Evolutionary conservation across 179 eudicot species (phyloP), one percentile per base, ranked within the genome.

Genomic region (Silene coronaria): DNA sequence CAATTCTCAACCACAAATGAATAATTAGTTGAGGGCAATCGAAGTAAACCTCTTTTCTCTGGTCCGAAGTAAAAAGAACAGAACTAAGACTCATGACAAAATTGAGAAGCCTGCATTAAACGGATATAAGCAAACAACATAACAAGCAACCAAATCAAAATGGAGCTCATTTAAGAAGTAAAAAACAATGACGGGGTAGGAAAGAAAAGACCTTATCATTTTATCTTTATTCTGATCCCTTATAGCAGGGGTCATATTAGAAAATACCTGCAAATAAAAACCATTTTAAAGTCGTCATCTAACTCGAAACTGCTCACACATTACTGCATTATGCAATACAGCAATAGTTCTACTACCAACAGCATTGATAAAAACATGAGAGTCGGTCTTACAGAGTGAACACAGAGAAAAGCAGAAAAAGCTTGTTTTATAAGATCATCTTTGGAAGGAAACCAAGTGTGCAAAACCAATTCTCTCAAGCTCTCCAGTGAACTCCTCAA

Each of bases 31-130:
- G 19, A 32, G 19, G 21, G 76, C 70, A 26, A 21, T 22, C 60
- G 63, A 36, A 60, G 81, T 7, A 51, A 34, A 95, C 99, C 99
- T 88, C 91, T 89, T 86, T 88, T 84, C 88, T 82, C 73, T 90
- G 97, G 78, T 83, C 87, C 2, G 86, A 67, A 42, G 89, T 77
- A 78, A 95, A 89, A 46, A 89, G 82, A 76, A 81, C 76, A 79
- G 90, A 84, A 10, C 80, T 80, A 32, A 84, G 85, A 79, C 83
- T 81, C 68, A 75, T 82, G 58, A 87, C 88, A 81, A 82, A 84
- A 63, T 76, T 78, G 27, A 95, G 86, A 75, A 91, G 80, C 91
- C 99, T 95, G 85, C 75, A 78, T 75, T 76, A 75, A 82, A 36
- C 24, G 71, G 38, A 59, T 45, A 14, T 67, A 17, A 64, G 46